Evolutionary conservation across 2,329 filamentous ascomycete species (phyloP).

Genomic region (Mariannaea sp.): DNA sequence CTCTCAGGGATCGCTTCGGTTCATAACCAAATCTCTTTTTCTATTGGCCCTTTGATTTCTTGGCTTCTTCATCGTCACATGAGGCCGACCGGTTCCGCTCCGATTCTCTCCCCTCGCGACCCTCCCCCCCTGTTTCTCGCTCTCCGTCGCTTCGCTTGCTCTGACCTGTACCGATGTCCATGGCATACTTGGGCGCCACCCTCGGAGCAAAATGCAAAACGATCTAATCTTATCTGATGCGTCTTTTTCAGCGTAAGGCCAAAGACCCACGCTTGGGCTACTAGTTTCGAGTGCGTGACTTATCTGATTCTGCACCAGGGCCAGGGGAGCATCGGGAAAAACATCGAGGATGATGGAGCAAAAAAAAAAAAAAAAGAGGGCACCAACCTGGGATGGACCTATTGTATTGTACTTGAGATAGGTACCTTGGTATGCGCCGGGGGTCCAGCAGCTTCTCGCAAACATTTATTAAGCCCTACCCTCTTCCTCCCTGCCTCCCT

Average conservation of each 20-base stretch:
- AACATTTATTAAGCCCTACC: no score
- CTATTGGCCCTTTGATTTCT: no score
- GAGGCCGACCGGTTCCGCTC: background rate
- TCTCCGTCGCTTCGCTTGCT: no score
- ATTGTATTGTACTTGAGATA: no score
- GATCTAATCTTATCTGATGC: slow-evolving; percentile 34
- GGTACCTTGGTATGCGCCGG: no score
- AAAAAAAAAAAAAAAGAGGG: no score
- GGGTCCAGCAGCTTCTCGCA: no score
- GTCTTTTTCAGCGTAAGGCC: slow-evolving; percentile 16
- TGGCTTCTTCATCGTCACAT: slow-evolving; percentile 6
- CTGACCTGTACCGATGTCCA: slow-evolving; percentile 19
- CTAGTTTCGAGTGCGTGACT: background rate
- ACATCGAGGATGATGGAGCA: background rate
- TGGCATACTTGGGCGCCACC: background rate
- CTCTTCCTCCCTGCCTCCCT: no score
- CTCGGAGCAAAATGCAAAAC: slow-evolving; percentile 14
- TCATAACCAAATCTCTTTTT: no score
- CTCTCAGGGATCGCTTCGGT: no score
- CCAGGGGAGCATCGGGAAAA: background rate
- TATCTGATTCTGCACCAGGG: background rate
- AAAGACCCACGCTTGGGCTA: background rate
- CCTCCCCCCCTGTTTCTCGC: slow-evolving; percentile 1
- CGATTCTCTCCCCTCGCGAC: background rate
- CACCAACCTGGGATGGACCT: background rate